Conservation (phyloP, 768 basidiomycete species). For the Hygrocybe punicea region DNA sequence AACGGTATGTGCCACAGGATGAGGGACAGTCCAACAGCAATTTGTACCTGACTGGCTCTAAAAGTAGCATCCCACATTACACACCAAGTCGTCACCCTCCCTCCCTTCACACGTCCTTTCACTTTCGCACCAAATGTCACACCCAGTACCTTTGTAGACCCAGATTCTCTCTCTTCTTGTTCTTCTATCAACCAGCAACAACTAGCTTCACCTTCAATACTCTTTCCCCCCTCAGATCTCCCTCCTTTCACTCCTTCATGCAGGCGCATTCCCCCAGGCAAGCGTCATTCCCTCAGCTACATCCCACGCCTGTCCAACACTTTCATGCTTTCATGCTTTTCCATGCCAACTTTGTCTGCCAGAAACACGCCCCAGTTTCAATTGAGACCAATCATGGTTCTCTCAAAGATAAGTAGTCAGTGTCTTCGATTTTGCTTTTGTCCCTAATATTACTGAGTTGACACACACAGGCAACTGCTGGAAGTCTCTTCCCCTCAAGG, state of each 20-base stretch:
- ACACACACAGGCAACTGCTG: conserved; percentile 65
- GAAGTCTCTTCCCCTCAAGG: conserved; percentile 64
- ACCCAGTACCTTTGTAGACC: conserved; percentile 45
- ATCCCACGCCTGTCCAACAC: conserved; percentile 82
- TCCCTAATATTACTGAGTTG: not conserved
- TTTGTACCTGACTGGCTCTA: too few species aligned
- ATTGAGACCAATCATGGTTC: conserved; percentile 75
- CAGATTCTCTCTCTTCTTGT: conserved; percentile 21
- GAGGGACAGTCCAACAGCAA: too few species aligned
- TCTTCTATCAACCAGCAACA: conserved; percentile 27
- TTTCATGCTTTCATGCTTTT: conserved; percentile 88
- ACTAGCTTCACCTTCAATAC: conserved; percentile 30
- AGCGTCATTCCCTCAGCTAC: conserved; percentile 57
- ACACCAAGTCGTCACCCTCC: too few species aligned
- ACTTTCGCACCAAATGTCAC: conserved; percentile 65
- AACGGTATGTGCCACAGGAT: too few species aligned
- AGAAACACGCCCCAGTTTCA: conserved; percentile 72
- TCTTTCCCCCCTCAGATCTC: conserved; percentile 54
- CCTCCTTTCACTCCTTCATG: conserved; percentile 40
- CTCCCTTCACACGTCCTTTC: conserved; percentile 46
- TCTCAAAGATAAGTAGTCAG: conserved; percentile 70
- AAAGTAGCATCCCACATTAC: too few species aligned
- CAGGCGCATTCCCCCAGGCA: conserved; percentile 55
- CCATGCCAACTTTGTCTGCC: conserved; percentile 76
- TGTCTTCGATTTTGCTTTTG: conserved; percentile 26